Base-by-base conservation (phyloP, 2,329 filamentous ascomycete genomes). In the Phialocephala sp. region DNA sequence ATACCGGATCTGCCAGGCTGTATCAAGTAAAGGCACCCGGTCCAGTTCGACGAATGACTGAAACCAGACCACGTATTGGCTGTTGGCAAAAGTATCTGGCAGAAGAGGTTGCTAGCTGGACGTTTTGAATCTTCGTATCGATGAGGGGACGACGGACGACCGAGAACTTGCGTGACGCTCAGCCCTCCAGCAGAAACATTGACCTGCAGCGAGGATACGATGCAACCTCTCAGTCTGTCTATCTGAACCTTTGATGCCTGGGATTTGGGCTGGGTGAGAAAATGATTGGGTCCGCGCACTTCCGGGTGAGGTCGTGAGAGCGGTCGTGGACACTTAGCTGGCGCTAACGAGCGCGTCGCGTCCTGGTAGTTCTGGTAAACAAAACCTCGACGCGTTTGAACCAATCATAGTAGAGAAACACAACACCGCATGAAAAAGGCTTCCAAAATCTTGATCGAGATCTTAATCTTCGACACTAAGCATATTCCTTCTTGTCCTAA, bases 21-120 rank as follows among this genome's bases (percentile, higher is more conserved):
- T 62, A 62, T 62, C 60, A 62, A 62, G 60, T 52, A 52, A 27
- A 62, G 22, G 47, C n/a, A 24, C 45, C n/a, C 43, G 12, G 50
- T 55, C 37, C 32, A 32, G 60, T 62, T 39, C 47, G 60, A 62
- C 60, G 24, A 56, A 56, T 55, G 27, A 32, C 27, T 32, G 18
- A 39, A 32, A 56, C 50, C 3, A 20, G 36, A 20, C 12, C 35
- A 36, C 27, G 52, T 9, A 62, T 54, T 62, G 60, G 60, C 47
- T 56, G 50, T 20, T 62, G 59, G 60, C 41, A 62, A 62, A 62
- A 43, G 32, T 37, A 57, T 4, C 36, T 32, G 47, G 50, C 37
- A 55, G 37, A 55, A 57, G 55, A 41, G 32, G 55, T 20, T 57
- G 32, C 55, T 57, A 32, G 55, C 35, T 5, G 11, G 50, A 54